Percentiles rank a stretch among this genome's conserved stretches.
These are phyloP conservation scores for Aspergillus ostianus DNA, from an alignment of 495 filamentous ascomycete species.

Conservation along the genomic window DNA sequence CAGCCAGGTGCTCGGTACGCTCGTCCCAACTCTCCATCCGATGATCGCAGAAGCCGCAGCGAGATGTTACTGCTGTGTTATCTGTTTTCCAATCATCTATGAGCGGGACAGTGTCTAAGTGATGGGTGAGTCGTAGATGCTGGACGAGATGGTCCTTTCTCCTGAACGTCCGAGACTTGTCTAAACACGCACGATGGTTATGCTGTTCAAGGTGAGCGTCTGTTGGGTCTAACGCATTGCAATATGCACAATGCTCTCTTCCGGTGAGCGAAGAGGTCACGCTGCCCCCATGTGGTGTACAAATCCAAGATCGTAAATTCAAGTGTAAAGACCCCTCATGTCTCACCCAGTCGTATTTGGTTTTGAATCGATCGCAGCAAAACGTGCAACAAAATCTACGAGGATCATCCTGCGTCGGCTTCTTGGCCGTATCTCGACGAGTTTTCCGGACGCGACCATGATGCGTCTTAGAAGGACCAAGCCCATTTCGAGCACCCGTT, in stretches of 20 bases:
- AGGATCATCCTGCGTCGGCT: conserved; percentile 50
- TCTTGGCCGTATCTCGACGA: conserved; percentile 48
- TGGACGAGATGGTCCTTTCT: conserved; percentile 78
- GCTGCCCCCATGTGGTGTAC: conserved; percentile 57
- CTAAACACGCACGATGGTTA: conserved; percentile 60
- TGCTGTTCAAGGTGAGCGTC: conserved; percentile 30
- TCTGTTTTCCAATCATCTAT: conserved; percentile 71
- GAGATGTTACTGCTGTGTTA: conserved; percentile 57
- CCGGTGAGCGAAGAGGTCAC: conserved; percentile 46
- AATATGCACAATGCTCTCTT: conserved; percentile 36
- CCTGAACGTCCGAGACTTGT: conserved; percentile 66
- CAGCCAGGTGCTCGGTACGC: conserved; percentile 60
- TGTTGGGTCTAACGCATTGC: conserved; percentile 16
- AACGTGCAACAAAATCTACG: conserved; percentile 59
- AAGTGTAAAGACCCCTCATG: conserved; percentile 79
- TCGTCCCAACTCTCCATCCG: conserved; percentile 59
- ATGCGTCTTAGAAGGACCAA: background rate
- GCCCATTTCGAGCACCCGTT: conserved; percentile 14
- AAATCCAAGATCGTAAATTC: conserved; percentile 72
- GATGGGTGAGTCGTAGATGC: conserved; percentile 69
- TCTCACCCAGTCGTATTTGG: conserved; percentile 77
- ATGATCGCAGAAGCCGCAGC: conserved; percentile 65
- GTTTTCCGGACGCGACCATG: conserved; percentile 18
- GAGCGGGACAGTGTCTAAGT: conserved; percentile 53
- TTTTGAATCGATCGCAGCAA: conserved; percentile 75